Base-by-base conservation (phyloP, 2,329 filamentous ascomycete genomes). In the Xylaria hypoxylon region DNA sequence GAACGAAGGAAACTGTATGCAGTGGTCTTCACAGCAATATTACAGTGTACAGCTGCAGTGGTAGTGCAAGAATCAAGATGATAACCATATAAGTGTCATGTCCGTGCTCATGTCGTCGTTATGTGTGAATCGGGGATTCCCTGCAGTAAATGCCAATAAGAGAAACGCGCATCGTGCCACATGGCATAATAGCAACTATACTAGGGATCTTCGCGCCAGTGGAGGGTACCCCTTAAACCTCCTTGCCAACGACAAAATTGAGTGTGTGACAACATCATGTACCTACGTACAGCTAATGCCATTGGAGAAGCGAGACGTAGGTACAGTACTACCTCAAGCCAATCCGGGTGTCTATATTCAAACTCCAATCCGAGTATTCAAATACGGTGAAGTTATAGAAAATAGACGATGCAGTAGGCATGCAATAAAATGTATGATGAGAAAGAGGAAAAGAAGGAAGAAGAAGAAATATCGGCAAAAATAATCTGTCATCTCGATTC, bases 141-240 rank as follows among this genome's bases (percentile, higher is more conserved):
- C 3, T 33, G 24, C 7, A 55, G 2, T 31, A 22, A 31, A 42
- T 42, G 51, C 40, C 24, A 45, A 45, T 51, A 51, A 26, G 26
- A 28, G n/a, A 42, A 48, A 58, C n/a, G 35, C 42, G 53, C 45
- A 65, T 60, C 22, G 52, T 65, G 52, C 65, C 65, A 62, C 58
- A 65, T 68, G 62, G 62, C 57, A 50, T 58, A 31, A 26, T 28
- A 15, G 33, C 42, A 40, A 26, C 22, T 13, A 22, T 42, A 53
- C 22, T 52, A 15, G 45, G 53, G 31, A 50, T 52, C 57, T 48
- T 64, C 52, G 45, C 65, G 64, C 61, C 51, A 65, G 67, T 69
- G 69, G 70, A 62, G 67, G 38, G 45, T 53, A 51, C 52, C 59
- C 55, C 48, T 55, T 53, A 48, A 48, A 44, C 33, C 11, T 42